Percentiles rank a stretch among this genome's conserved stretches.
These are phyloP conservation scores for Spizellomyces sp. DNA, from an alignment of 192 early-diverging fungal genomes.

Conservation along the genomic window DNA sequence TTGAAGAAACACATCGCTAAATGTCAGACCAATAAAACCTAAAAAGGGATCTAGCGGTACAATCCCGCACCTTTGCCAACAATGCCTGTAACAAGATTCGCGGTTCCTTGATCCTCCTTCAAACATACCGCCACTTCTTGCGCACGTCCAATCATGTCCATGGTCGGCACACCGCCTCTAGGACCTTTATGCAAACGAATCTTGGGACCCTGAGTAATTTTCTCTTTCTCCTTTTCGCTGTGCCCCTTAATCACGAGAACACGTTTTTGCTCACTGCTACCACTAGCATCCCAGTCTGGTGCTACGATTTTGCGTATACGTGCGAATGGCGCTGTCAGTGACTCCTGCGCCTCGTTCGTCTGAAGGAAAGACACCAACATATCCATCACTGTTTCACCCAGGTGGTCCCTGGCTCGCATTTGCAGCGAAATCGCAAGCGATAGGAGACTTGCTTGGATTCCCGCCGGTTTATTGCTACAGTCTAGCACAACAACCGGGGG, in stretches of 20 bases:
- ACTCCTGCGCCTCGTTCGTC: constrained; percentile 14
- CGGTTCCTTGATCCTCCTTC: constrained; percentile 48
- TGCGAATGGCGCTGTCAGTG: constrained; percentile 12
- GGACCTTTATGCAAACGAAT: background rate
- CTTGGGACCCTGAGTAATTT: constrained; percentile 3
- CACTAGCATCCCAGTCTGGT: background rate
- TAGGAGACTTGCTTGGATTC: no score
- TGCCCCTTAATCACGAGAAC: constrained; percentile 4
- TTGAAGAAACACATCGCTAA: constrained; percentile 31
- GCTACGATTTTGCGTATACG: background rate
- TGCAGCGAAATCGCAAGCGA: constrained; percentile 31
- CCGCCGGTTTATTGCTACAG: no score
- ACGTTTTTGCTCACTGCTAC: background rate
- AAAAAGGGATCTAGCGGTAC: no score
- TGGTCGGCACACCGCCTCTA: background rate
- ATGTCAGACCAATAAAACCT: constrained; percentile 7
- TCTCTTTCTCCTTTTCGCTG: background rate
- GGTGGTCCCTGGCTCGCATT: background rate
- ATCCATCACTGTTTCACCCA: constrained; percentile 35
- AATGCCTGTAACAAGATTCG: no score
- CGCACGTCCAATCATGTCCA: constrained; percentile 11
- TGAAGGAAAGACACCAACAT: constrained; percentile 23
- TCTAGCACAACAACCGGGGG: constrained; percentile 25
- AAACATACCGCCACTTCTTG: constrained; percentile 36
- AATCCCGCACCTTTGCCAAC: no score